Evolutionary conservation across 106 monocot genomes (phyloP), one percentile per base, ranked within the genome.

Genomic region (Platanthera guangdongensis): DNA sequence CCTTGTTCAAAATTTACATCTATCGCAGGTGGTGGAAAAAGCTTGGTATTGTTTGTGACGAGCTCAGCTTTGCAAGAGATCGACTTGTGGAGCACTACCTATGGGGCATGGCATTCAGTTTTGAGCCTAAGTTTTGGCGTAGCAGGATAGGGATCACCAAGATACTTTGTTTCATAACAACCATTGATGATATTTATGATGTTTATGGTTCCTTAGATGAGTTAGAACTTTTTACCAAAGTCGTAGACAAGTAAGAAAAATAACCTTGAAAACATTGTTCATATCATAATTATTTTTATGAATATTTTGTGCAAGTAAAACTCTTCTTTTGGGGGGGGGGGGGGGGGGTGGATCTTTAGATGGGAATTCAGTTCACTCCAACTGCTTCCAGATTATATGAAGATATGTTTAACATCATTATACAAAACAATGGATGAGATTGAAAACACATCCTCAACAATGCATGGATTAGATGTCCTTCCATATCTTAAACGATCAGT

Each of bases 101-200:
- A 0, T 84, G 73, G 64, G 13, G 86, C 0, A 45, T 75, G 0
- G 84, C 84, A 7, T 57, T 49, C 1, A 25, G 25, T 1, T 78
- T 47, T 12, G 76, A 84, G 9, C 80, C 82, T 0, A 14, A 83
- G 13, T 74, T 76, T 45, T 45, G 54, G 3, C n/a, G 39, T 10
- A 74, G 25, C 13, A 72, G 92, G 5, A 47, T 76, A 60, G 75
- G 11, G 4, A 12, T 78, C 0, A 72, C 85, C 8, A 84, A 83
- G 22, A 71, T 71, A 1, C 71, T 51, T 74, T 19, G 63, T 16
- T 49, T 87, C 0, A 16, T 92, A 47, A 78, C 82, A 4, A 50
- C 63, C 6, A 64, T 89, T 8, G 89, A 92, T 73, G 89, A 92
- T 75, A 50, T 89, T 10, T 92, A 89, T 75, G 89, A 92, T 73